Evolutionary conservation across 257 asterid genomes (phyloP), one percentile per base, ranked within the genome.

Genomic region (Solanum etuberosum): DNA sequence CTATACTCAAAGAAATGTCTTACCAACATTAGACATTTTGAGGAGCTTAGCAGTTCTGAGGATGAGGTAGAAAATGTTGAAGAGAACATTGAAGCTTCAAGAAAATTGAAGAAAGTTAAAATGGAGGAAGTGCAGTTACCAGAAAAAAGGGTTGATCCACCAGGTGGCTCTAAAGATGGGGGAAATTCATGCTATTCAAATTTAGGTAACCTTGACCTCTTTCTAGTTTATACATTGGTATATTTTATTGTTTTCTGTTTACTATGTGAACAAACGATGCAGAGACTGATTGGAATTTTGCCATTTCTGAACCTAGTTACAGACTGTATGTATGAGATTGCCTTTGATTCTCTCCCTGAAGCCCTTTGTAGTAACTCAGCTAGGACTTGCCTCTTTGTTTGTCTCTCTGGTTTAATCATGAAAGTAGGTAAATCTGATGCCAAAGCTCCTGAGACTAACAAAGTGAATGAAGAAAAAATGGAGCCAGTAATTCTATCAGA

Each of bases 401-500:
- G 27, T 86, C 32, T 80, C 61, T 54, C 63, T 54, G 63, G 63
- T 54, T 54, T 54, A 11, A 54, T 54, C 65, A 54, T 54, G 25
- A 54, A 20, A 54, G 65, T 54, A 54, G 65, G 25, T 7, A 54
- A 54, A 54, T 54, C 63, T 18, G 63, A 54, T 90, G 91, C 93
- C 1, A 94, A 92, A 86, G 91, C 95, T 29, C 89, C 89, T 4
- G 90, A 86, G 11, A 88, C 90, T 4, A 93, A 94, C 20, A 48
- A 43, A 74, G 54, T 2, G 32, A 74, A 74, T 20, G 27, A 29
- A 67, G 74, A 29, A 25, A 74, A 37, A 37, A 23, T 74, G 54
- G 21, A 21, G 46, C 32, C 83, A 23, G 9, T 74, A 74, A 11
- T 37, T 35, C 46, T 37, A 23, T 74, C 54, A 11, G 83, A 74